Conservation (phyloP, 768 basidiomycete species). For the Pleurotus tuoliensis region DNA sequence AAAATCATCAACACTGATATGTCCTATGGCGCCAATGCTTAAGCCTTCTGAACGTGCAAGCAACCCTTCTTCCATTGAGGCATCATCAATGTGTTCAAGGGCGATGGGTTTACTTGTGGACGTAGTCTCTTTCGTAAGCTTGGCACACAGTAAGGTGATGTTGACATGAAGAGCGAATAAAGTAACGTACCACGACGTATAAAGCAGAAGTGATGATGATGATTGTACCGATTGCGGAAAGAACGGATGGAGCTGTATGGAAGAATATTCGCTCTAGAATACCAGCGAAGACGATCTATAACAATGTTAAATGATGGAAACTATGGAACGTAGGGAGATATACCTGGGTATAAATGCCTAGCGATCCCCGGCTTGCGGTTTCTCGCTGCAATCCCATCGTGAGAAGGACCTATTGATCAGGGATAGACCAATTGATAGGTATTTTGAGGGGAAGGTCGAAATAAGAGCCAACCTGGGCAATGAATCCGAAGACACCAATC, state of each 20-base stretch:
- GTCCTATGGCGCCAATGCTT: neutral
- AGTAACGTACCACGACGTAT: slow-evolving; percentile 42
- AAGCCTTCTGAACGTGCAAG: neutral
- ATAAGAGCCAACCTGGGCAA: slow-evolving; percentile 39
- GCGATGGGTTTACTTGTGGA: neutral
- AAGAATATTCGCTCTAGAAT: slow-evolving; percentile 48
- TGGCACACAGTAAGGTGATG: neutral
- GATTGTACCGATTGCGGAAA: slow-evolving; percentile 43
- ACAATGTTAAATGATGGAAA: neutral
- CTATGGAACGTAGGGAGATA: neutral
- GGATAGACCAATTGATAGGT: neutral
- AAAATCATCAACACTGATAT: slow-evolving; percentile 1
- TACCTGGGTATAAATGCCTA: slow-evolving; percentile 55
- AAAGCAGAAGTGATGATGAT: slow-evolving; percentile 48
- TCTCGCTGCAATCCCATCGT: slow-evolving; percentile 62
- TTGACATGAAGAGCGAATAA: neutral
- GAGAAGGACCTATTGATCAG: slow-evolving; percentile 25
- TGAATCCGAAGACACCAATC: slow-evolving; percentile 51
- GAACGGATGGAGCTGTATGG: slow-evolving; percentile 38
- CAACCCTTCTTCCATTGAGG: slow-evolving; percentile 9
- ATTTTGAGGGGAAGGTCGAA: neutral
- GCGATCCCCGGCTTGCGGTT: slow-evolving; percentile 55
- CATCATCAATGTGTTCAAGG: slow-evolving; percentile 1
- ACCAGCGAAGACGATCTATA: slow-evolving; percentile 44
- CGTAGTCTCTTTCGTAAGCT: slow-evolving; percentile 7